phyloP scores from a whole-genome alignment of 2,329 filamentous ascomycete species.

The Lachnellula arida region DNA sequence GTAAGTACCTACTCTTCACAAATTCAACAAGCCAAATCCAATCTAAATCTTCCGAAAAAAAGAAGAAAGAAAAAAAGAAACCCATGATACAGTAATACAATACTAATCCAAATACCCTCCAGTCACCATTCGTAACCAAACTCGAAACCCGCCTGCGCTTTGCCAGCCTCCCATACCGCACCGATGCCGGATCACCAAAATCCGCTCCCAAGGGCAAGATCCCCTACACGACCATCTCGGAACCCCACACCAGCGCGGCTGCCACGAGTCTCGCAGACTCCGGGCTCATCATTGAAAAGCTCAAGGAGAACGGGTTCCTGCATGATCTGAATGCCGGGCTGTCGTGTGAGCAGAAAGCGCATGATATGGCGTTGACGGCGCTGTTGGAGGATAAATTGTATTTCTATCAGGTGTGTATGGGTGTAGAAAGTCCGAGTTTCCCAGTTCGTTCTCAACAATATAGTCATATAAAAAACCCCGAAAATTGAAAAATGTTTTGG shows the following conservation, averaged over 20 bases:
- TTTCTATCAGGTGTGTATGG: constrained; percentile 48
- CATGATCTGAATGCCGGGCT: constrained; percentile 46
- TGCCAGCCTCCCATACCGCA: constrained; percentile 42
- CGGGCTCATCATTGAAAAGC: constrained; percentile 45
- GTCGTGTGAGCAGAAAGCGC: constrained; percentile 35
- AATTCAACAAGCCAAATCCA: too few species aligned
- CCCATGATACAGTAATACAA: too few species aligned
- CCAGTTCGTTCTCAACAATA: too few species aligned
- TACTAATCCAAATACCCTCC: too few species aligned
- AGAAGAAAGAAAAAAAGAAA: too few species aligned
- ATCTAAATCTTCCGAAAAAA: too few species aligned
- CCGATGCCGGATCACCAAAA: constrained; percentile 40
- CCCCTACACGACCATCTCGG: constrained; percentile 45
- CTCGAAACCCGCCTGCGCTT: constrained; percentile 58
- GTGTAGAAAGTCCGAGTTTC: too few species aligned
- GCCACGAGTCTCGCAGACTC: constrained; percentile 43
- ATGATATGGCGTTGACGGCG: constrained; percentile 49
- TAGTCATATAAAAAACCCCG: too few species aligned
- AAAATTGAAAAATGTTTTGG: too few species aligned
- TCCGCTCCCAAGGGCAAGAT: constrained; percentile 54
- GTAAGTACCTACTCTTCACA: too few species aligned
- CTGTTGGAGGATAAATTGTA: constrained; percentile 57
- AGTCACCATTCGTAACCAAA: constrained; percentile 57
- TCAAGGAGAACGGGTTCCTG: constrained; percentile 40
- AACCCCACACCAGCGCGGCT: neutral